Percentiles rank a stretch among this genome's conserved stretches.
phyloP scores from a whole-genome alignment of 225 moss, liverwort and hornwort genomes.

The Polytrichum commune region DNA sequence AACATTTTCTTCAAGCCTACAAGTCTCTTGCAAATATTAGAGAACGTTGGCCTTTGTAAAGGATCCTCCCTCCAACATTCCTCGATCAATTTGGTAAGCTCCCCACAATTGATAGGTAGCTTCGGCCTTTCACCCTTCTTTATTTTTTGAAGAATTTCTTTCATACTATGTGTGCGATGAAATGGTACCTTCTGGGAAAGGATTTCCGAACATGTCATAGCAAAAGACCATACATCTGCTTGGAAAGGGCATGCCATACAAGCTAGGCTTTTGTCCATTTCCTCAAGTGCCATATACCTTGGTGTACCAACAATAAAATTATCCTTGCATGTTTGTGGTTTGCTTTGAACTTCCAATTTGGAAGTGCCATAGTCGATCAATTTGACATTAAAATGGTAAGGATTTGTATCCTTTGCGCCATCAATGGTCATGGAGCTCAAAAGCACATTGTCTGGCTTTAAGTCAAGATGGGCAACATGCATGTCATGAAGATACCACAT shows the following conservation, averaged over 20 bases:
- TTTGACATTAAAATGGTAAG: conserved; percentile 24
- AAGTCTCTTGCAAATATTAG: not conserved
- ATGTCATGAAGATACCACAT: conserved; percentile 48
- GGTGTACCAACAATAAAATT: not conserved
- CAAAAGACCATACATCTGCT: conserved; percentile 45
- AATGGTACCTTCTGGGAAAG: conserved; percentile 29
- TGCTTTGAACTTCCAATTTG: conserved; percentile 12
- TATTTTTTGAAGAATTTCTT: not conserved
- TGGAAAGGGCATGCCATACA: not conserved
- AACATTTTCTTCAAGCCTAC: not conserved
- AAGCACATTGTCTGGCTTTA: conserved; percentile 31
- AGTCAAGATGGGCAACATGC: conserved; percentile 24
- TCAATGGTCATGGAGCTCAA: conserved; percentile 1
- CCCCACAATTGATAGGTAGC: not conserved
- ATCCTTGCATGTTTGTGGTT: not conserved
- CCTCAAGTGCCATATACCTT: conserved; percentile 28
- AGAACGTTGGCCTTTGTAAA: not conserved
- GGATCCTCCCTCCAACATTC: not conserved
- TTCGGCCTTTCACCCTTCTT: not conserved
- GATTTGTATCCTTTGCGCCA: conserved; percentile 1
- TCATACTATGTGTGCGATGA: not conserved
- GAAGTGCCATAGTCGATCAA: conserved; percentile 36
- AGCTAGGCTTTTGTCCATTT: not conserved
- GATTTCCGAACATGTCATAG: conserved; percentile 24
- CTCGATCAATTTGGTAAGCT: not conserved